These are phyloP conservation scores for Trypanosoma scelopori DNA, from an alignment of 208 protist species.

Conservation along the genomic window DNA sequence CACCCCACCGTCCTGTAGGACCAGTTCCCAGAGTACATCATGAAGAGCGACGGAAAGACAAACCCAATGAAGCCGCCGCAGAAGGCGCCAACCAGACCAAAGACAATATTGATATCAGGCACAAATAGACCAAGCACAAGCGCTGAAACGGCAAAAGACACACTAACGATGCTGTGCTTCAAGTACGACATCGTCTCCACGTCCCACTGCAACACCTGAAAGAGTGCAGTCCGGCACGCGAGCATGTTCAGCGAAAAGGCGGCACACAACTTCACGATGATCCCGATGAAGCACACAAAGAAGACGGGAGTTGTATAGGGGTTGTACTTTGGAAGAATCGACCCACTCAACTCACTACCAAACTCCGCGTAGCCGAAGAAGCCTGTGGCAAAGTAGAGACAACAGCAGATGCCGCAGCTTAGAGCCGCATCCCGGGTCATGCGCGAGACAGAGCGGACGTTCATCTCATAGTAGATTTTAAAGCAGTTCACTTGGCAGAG, in stretches of 20 bases:
- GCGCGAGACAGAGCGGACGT: constrained; percentile 36
- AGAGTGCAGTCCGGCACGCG: constrained; percentile 64
- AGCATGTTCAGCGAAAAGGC: constrained; percentile 79
- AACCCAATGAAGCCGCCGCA: constrained; percentile 67
- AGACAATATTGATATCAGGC: constrained; percentile 45
- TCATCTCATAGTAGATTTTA: constrained; percentile 68
- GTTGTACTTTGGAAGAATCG: constrained; percentile 73
- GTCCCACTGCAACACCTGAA: constrained; percentile 66
- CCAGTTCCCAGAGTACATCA: constrained; percentile 93
- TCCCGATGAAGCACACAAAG: constrained; percentile 61
- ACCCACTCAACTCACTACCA: constrained; percentile 45
- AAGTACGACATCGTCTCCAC: constrained; percentile 57
- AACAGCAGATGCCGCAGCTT: constrained; percentile 62
- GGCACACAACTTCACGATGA: constrained; percentile 74
- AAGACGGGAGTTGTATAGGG: constrained; percentile 48
- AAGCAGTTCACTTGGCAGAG: constrained; percentile 80
- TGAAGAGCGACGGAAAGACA: constrained; percentile 90
- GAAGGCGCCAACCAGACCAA: constrained; percentile 53
- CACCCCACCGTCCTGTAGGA: constrained; percentile 13
- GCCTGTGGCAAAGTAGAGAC: constrained; percentile 73
- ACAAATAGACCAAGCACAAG: constrained; percentile 33
- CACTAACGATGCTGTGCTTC: constrained; percentile 58
- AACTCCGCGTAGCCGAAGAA: constrained; percentile 84
- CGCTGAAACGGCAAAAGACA: constrained; percentile 45
- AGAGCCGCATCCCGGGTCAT: constrained; percentile 55